Conservation (phyloP, 768 basidiomycete species). For the Russula abietina region DNA sequence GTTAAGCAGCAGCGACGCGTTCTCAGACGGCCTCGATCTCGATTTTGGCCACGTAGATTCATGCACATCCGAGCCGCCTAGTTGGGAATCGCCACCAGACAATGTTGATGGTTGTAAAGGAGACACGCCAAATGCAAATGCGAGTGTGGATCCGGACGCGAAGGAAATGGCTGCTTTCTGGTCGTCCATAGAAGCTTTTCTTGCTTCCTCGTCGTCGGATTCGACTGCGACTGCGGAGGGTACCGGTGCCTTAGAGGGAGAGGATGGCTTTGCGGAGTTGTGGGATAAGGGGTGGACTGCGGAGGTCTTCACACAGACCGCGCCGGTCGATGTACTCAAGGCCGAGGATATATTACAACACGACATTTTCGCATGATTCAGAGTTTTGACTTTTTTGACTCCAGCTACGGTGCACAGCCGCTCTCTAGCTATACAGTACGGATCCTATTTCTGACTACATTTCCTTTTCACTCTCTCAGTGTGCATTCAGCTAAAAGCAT, state of each 20-base stretch:
- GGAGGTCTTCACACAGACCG: constrained; percentile 1
- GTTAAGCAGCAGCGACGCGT: constrained; percentile 27
- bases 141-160: not conserved
- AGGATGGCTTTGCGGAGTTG: constrained; percentile 2
- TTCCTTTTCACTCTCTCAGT: not conserved
- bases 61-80: not conserved
- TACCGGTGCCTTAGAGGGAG: not conserved
- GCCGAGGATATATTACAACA: constrained; percentile 17
- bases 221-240: not conserved
- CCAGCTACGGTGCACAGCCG: too few species aligned
- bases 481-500: not conserved
- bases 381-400: too few species aligned
- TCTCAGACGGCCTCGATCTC: constrained; percentile 25
- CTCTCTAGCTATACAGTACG: too few species aligned
- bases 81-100: not conserved
- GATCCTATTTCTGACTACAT: not conserved
- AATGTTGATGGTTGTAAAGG: not conserved
- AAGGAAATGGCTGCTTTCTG: constrained; percentile 16
- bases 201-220: constrained; percentile 4
- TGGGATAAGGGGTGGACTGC: not conserved
- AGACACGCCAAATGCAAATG: not conserved
- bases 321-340: constrained; percentile 1
- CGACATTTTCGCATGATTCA: constrained; percentile 12
- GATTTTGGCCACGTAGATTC: not conserved
- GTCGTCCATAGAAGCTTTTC: constrained; percentile 17